Evolutionary conservation across 148 eudicot genomes (phyloP).

Genomic region (Polygonum maritimum): DNA sequence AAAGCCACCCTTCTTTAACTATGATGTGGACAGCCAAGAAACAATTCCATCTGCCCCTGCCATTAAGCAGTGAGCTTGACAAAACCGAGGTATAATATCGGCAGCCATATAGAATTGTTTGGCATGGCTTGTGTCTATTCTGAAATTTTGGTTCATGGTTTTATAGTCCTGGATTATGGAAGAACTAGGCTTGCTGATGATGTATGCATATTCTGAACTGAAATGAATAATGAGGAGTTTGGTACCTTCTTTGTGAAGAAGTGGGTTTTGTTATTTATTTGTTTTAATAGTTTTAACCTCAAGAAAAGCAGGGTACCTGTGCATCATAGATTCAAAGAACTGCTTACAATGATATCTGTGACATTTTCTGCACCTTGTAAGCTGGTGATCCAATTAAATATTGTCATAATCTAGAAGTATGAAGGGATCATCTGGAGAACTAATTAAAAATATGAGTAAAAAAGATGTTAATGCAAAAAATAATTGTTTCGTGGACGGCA

Average conservation of each 20-base stretch:
- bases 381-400: background rate
- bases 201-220: background rate
- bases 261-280: background rate
- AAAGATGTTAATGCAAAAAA: background rate
- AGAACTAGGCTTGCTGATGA: background rate
- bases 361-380: background rate
- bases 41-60: conserved; percentile 41
- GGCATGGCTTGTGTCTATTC: background rate
- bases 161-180: background rate
- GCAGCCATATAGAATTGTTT: background rate
- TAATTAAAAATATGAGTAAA: no score
- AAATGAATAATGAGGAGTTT: background rate
- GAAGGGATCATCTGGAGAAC: background rate
- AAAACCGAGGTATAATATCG: conserved; percentile 1
- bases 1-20: conserved; percentile 54
- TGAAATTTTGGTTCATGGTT: background rate
- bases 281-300: background rate
- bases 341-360: no score
- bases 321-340: no score
- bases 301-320: background rate
- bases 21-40: conserved; percentile 34
- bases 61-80: conserved; percentile 13
- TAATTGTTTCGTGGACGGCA: conserved; percentile 39
- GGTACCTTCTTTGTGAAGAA: background rate
- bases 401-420: background rate